Base-by-base conservation (phyloP, 2,329 filamentous ascomycete species). In the Talaromyces piceae region DNA sequence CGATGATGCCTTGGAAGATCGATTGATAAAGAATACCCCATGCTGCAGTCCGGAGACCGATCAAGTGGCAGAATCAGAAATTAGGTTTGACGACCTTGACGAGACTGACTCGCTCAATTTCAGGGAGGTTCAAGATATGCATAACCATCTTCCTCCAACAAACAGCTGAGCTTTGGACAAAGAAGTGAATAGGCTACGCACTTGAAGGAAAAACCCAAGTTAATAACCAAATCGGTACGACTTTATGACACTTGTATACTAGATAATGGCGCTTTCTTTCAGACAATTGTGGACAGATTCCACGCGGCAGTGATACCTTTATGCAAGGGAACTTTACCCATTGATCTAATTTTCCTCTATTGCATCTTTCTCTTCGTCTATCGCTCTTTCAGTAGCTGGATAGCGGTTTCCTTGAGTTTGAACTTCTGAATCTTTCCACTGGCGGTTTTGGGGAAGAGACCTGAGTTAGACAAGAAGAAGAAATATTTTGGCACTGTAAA, bases 361-460 rank as follows among this genome's bases (percentile, higher is more conserved):
- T n/a, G n/a, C n/a, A n/a, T n/a, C n/a, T n/a, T n/a, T n/a, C n/a
- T 18, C 23, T 12, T 13, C 7, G 28, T 7, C 13, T 41, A 16
- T 16, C 31, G 23, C n/a, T 73, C 66, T 27, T 63, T 67, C 44
- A 82, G 55, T 49, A 79, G 57, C 57, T 72, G 59, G 33, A 78
- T 63, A 0, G 81, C 91, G 61, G 78, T 73, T 13, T 90, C 86
- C 62, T 81, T 80, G 61, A 97, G 67, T 73, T 86, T 91, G 66
- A 87, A 96, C 73, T 97, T 96, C 73, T 95, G 89, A 51, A 97
- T 91, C 80, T 98, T 98, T 22, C 91, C 91, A 66, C 89, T 95
- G 5, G 90, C 87, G 30, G 93, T 98, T 78, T 95, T 96, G 18
- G 91, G 91, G 65, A 88, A 94, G n/a, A 83, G 80, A 1, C 84